These are phyloP conservation scores for Rosa multiflora DNA, from an alignment of 306 rosid species.

Conservation along the genomic window DNA sequence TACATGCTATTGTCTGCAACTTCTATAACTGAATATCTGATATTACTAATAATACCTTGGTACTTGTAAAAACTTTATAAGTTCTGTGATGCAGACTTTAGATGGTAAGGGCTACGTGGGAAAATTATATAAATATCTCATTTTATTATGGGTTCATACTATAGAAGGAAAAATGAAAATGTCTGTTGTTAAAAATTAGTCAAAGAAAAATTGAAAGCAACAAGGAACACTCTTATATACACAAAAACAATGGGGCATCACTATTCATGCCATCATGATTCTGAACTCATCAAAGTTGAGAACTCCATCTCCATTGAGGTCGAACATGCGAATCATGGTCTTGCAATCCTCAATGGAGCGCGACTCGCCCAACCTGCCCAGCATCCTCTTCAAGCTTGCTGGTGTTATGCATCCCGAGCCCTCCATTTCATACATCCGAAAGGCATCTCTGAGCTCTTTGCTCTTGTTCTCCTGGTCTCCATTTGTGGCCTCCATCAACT, in stretches of 20 bases:
- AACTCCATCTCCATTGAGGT: constrained; percentile 41
- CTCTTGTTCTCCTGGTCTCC: constrained; percentile 23
- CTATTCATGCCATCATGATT: constrained; percentile 21
- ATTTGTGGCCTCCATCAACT: constrained; percentile 23
- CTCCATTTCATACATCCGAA: constrained; percentile 35
- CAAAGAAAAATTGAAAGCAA: background rate
- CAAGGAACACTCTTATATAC: background rate
- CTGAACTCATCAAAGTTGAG: constrained; percentile 38
- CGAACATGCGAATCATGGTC: constrained; percentile 28
- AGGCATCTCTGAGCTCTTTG: constrained; percentile 29
- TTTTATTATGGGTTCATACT: background rate
- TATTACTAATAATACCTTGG: background rate
- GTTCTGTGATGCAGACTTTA: background rate
- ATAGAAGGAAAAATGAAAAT: background rate
- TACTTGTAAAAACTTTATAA: background rate
- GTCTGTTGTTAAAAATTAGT: background rate
- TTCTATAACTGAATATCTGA: background rate
- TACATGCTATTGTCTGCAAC: background rate
- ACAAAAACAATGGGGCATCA: background rate
- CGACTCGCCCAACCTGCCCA: constrained; percentile 27
- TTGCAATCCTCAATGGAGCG: constrained; percentile 27
- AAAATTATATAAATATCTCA: background rate
- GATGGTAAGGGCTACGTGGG: background rate
- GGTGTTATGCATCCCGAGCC: constrained; percentile 33
- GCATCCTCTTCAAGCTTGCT: constrained; percentile 34